Percentiles rank a stretch among this genome's conserved stretches.
phyloP scores from a whole-genome alignment of 192 early-diverging fungal genomes.

The Umbelopsis isabellina region DNA sequence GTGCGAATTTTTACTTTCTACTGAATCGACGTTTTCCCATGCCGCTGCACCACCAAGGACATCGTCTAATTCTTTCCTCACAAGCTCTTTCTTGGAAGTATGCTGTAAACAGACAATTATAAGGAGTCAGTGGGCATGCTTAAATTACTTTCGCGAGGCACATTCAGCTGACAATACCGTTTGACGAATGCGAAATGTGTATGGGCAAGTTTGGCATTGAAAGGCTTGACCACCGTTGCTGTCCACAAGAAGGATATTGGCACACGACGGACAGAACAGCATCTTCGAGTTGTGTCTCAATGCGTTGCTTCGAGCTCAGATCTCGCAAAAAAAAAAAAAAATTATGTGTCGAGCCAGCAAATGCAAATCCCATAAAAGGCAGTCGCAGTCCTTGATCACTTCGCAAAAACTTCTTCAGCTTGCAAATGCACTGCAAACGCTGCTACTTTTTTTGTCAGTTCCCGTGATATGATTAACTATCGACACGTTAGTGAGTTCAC shows the following conservation, averaged over 20 bases:
- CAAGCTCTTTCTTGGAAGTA: slow-evolving; percentile 65
- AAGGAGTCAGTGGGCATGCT: background rate
- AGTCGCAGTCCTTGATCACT: too few relatives aligned
- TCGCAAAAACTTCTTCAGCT: too few relatives aligned
- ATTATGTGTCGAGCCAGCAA: background rate
- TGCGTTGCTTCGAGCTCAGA: background rate
- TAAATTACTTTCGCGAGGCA: background rate
- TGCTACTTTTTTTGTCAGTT: too few relatives aligned
- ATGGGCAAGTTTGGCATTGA: slow-evolving; percentile 88
- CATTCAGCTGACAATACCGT: slow-evolving; percentile 13
- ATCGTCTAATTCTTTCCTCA: slow-evolving; percentile 90
- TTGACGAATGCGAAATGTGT: slow-evolving; percentile 67
- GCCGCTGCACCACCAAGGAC: slow-evolving; percentile 90
- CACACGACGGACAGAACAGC: slow-evolving; percentile 91
- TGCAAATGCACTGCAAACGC: too few relatives aligned
- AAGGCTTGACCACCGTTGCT: slow-evolving; percentile 66
- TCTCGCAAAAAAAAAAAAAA: slow-evolving; percentile 8
- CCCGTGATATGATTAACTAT: too few relatives aligned
- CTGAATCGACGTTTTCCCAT: slow-evolving; percentile 83
- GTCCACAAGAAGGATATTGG: slow-evolving; percentile 81
- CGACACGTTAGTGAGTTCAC: too few relatives aligned
- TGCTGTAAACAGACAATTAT: slow-evolving; percentile 43
- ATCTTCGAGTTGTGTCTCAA: slow-evolving; percentile 41
- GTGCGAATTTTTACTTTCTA: slow-evolving; percentile 48
- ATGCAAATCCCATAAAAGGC: too few relatives aligned